Evolutionary conservation across 495 filamentous ascomycete species (phyloP).

Genomic region (Chaetomium fimeti): DNA sequence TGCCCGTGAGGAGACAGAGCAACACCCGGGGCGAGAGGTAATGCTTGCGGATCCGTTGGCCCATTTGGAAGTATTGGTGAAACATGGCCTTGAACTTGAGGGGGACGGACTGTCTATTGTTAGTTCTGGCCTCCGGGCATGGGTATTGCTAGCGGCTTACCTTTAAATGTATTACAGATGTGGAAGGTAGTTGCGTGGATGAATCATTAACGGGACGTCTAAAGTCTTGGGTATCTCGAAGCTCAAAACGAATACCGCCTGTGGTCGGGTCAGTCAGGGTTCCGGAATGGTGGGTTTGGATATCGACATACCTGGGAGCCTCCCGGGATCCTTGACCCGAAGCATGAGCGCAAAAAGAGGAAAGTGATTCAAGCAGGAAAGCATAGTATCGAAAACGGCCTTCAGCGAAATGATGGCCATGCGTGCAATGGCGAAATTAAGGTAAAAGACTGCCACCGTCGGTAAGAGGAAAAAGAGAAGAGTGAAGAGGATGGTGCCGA

Average conservation of each 20-base stretch:
- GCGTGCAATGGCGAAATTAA: conserved; percentile 89
- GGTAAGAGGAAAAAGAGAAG: conserved; percentile 92
- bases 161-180: conserved; percentile 79
- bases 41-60: conserved; percentile 86
- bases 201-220: conserved; percentile 43
- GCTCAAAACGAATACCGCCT: conserved; percentile 89
- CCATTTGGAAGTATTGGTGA: conserved; percentile 94
- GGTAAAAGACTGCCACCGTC: conserved; percentile 92
- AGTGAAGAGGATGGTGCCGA: conserved; percentile 96
- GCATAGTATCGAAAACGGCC: conserved; percentile 79
- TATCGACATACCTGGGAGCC: conserved; percentile 69
- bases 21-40: conserved; percentile 88
- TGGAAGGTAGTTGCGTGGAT: conserved; percentile 42
- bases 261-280: conserved; percentile 11
- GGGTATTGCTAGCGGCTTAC: conserved; percentile 40
- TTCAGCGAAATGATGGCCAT: conserved; percentile 95
- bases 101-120: conserved; percentile 67
- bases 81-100: conserved; percentile 91
- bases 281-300: neutral
- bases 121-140: neutral
- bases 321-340: conserved; percentile 84
- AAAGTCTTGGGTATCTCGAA: conserved; percentile 66
- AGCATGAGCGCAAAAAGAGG: conserved; percentile 97
- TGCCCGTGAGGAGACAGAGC: conserved; percentile 81
- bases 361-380: conserved; percentile 97